These are phyloP conservation scores for Trametes cubensis DNA, from an alignment of 768 basidiomycete species.

Conservation along the genomic window DNA sequence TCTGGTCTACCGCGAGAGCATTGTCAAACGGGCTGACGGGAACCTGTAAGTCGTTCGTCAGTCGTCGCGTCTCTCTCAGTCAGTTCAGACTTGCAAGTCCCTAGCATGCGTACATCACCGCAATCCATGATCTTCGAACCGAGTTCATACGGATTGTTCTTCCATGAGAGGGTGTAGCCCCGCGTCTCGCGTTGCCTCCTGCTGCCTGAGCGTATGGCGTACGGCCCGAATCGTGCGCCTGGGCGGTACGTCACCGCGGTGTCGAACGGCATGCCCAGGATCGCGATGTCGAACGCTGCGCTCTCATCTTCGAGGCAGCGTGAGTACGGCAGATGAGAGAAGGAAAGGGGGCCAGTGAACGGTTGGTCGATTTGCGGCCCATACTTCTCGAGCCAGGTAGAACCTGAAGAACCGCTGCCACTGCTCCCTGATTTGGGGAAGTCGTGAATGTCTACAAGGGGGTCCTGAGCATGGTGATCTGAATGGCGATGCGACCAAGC, in stretches of 20 bases:
- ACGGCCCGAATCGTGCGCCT: conserved; percentile 87
- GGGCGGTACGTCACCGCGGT: conserved; percentile 55
- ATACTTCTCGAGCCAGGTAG: conserved; percentile 72
- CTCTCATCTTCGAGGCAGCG: conserved; percentile 66
- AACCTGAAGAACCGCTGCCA: conserved; percentile 17
- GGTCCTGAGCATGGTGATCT: conserved; percentile 6
- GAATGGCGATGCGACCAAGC: conserved; percentile 4
- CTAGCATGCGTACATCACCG: conserved; percentile 60
- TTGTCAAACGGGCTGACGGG: conserved; percentile 84
- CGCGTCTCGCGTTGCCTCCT: conserved; percentile 62
- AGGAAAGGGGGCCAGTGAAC: conserved; percentile 81
- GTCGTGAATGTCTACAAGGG: conserved; percentile 12
- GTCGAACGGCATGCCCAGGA: conserved; percentile 82
- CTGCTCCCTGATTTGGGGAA: neutral
- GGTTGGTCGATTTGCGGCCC: conserved; percentile 71
- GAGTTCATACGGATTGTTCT: conserved; percentile 60
- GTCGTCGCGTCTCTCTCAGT: neutral
- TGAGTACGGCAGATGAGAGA: conserved; percentile 78
- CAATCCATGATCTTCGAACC: conserved; percentile 74
- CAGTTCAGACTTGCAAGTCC: neutral
- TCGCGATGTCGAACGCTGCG: conserved; percentile 68
- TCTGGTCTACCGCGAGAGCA: conserved; percentile 80
- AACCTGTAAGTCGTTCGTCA: conserved; percentile 45
- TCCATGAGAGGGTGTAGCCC: conserved; percentile 75
- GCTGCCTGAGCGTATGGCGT: conserved; percentile 81